Conservation (phyloP, 1,284 basidiomycete genomes). For the Sphaerobolus stellatus region DNA sequence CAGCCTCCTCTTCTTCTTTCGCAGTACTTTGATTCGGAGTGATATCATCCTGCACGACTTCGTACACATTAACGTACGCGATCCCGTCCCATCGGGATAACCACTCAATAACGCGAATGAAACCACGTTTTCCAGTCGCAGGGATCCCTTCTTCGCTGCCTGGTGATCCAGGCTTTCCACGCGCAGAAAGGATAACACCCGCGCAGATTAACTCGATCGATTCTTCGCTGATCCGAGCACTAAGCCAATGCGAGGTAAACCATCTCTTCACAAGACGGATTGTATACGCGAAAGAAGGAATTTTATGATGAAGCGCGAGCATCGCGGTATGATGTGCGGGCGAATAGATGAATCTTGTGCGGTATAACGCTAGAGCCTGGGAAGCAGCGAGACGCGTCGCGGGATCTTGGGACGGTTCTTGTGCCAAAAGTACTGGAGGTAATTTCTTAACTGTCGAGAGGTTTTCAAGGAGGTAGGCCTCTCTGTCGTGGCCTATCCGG, state of each 20-base stretch:
- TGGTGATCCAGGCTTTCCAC: background rate
- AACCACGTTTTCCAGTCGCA: constrained; percentile 76
- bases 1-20: constrained; percentile 34
- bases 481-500: constrained; percentile 87
- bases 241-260: constrained; percentile 87
- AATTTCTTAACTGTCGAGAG: constrained; percentile 43
- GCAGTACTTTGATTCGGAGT: constrained; percentile 20
- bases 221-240: constrained; percentile 70
- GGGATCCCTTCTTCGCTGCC: constrained; percentile 44
- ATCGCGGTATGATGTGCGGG: constrained; percentile 88
- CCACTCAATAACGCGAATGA: constrained; percentile 73
- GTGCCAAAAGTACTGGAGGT: constrained; percentile 22
- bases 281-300: constrained; percentile 79
- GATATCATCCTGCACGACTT: constrained; percentile 25
- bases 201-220: constrained; percentile 83
- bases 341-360: constrained; percentile 70
- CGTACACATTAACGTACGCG: constrained; percentile 61
- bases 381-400: constrained; percentile 53
- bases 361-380: constrained; percentile 66
- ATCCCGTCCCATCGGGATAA: constrained; percentile 86
- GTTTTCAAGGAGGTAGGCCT: constrained; percentile 76
- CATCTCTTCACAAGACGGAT: constrained; percentile 90
- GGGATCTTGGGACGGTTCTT: constrained; percentile 20
- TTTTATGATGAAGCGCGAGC: constrained; percentile 77
- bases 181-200: constrained; percentile 42